Evolutionary conservation across 2,329 filamentous ascomycete genomes (phyloP).

Genomic region (Bipolaris sorokiniana): DNA sequence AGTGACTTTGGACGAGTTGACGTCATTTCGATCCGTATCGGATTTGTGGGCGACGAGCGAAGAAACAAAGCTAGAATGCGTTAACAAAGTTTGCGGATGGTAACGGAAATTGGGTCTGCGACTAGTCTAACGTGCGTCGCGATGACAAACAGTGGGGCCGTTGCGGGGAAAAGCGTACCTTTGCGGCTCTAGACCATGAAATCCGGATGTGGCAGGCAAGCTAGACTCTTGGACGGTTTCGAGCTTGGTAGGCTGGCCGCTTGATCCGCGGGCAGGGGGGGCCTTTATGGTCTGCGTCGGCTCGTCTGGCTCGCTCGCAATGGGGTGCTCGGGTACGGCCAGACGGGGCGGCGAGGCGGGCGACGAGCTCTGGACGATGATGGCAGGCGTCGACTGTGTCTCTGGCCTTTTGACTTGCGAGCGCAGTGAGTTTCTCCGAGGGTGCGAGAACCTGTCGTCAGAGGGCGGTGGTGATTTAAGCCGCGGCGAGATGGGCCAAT

Average conservation of each 20-base stretch:
- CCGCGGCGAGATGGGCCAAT: constrained; percentile 79
- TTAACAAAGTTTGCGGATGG: constrained; percentile 30
- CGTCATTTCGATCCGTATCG: constrained; percentile 52
- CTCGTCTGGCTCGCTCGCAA: constrained; percentile 46
- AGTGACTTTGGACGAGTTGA: constrained; percentile 55
- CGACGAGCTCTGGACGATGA: constrained; percentile 55
- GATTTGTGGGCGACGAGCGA: constrained; percentile 28
- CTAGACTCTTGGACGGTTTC: constrained; percentile 94
- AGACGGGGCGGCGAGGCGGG: constrained; percentile 47
- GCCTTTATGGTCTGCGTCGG: constrained; percentile 49
- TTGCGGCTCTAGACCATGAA: constrained; percentile 45
- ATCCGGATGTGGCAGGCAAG: constrained; percentile 69
- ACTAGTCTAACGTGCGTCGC: constrained; percentile 31
- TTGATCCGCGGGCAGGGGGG: constrained; percentile 59
- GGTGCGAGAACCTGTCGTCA: constrained; percentile 42
- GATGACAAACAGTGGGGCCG: constrained; percentile 37
- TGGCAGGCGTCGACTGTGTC: constrained; percentile 48
- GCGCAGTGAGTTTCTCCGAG: constrained; percentile 54
- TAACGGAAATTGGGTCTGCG: constrained; percentile 24
- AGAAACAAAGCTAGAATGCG: constrained; percentile 28
- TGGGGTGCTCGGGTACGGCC: constrained; percentile 36
- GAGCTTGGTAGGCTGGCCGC: constrained; percentile 65
- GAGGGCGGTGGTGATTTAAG: constrained; percentile 73
- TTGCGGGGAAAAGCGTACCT: constrained; percentile 41
- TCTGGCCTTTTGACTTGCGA: constrained; percentile 42